These are phyloP conservation scores for Microcos paniculata DNA, from an alignment of 345 rosid genomes.

Conservation along the genomic window DNA sequence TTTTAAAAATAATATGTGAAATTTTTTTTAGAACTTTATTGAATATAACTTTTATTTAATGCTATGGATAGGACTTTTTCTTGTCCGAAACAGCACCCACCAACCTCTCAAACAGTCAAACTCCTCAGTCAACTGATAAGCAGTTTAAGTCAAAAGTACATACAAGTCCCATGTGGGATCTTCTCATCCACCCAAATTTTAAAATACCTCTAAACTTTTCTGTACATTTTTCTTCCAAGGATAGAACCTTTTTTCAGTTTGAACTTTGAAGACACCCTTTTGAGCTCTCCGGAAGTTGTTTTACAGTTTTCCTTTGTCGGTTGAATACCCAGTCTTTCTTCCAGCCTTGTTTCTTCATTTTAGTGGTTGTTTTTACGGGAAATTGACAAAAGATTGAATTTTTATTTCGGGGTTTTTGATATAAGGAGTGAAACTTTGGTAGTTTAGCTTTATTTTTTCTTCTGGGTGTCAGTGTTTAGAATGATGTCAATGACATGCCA, in stretches of 20 bases:
- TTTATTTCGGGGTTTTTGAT: slow-evolving; percentile 23
- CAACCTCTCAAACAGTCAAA: slow-evolving; percentile 19
- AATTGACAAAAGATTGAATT: slow-evolving; percentile 13
- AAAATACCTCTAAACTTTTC: background rate
- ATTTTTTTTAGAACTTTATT: too few species aligned
- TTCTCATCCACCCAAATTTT: slow-evolving; percentile 47
- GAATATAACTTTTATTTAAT: too few species aligned
- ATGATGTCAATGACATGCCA: slow-evolving; percentile 75
- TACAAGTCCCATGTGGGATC: slow-evolving; percentile 40
- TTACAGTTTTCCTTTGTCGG: too few species aligned
- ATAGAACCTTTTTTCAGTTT: background rate
- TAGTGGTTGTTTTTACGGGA: background rate
- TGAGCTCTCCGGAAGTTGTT: too few species aligned
- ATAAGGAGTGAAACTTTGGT: slow-evolving; percentile 8
- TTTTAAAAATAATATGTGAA: too few species aligned
- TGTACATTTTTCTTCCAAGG: background rate
- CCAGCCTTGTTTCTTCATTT: background rate
- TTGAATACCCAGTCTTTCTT: slow-evolving; percentile 19
- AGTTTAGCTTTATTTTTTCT: slow-evolving; percentile 26
- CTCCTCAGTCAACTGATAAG: slow-evolving; percentile 22
- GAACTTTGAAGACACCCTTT: background rate
- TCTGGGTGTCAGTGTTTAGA: slow-evolving; percentile 18
- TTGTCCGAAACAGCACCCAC: slow-evolving; percentile 12
- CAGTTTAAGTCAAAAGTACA: slow-evolving; percentile 2
- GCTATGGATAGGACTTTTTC: too few species aligned